Percentiles rank a stretch among this genome's conserved stretches.
These are phyloP conservation scores for grape (Vitis vinifera) DNA, from an alignment of 164 flowering plant genomes.

Conservation along the genomic window ASM3070453v1 NC_081810.1:919501-920000, in stretches of 20 bases:
- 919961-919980: neutral
- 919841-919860: slow-evolving; percentile 63
- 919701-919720: slow-evolving; percentile 53
- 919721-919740: slow-evolving; percentile 49
- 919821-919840: slow-evolving; percentile 49
- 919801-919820: slow-evolving; percentile 41
- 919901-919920: slow-evolving; percentile 53
- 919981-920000: too few relatives aligned
- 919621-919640: too few relatives aligned
- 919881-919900: slow-evolving; percentile 77
- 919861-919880: slow-evolving; percentile 75
- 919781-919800: slow-evolving; percentile 16
- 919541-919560: too few relatives aligned
- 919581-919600: too few relatives aligned
- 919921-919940: slow-evolving; percentile 78
- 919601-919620: too few relatives aligned
- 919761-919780: slow-evolving; percentile 33
- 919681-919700: slow-evolving; percentile 34
- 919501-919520: too few relatives aligned
- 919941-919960: slow-evolving; percentile 87
- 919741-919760: slow-evolving; percentile 44
- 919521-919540: too few relatives aligned
- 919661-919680: neutral
- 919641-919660: too few relatives aligned
- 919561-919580: too few relatives aligned